Evolutionary conservation across 1,139 yeast species (phyloP).

Genomic region (Pichia sp.): DNA sequence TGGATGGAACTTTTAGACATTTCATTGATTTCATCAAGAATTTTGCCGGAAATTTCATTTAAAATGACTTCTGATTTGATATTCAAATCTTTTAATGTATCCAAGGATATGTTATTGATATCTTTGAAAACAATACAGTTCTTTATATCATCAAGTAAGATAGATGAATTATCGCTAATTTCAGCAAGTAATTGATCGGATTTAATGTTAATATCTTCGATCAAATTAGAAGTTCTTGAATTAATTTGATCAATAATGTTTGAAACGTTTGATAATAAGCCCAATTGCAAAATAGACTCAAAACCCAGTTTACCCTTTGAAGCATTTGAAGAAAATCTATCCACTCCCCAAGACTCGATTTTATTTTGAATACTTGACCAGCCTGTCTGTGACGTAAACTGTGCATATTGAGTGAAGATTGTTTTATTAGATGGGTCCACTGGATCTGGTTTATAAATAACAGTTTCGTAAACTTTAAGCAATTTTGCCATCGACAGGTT

Average conservation of each 20-base stretch:
- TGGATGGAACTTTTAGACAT: conserved; percentile 8
- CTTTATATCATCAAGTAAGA: conserved; percentile 19
- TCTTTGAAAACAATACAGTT: conserved; percentile 25
- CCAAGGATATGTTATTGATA: conserved; percentile 31
- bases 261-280: conserved; percentile 16
- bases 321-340: conserved; percentile 85
- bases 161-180: conserved; percentile 30
- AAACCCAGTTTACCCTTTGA: conserved; percentile 74
- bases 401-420: conserved; percentile 72
- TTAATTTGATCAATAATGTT: conserved; percentile 34
- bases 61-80: conserved; percentile 16
- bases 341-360: conserved; percentile 88
- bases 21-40: conserved; percentile 16
- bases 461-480: conserved; percentile 79
- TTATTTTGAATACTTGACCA: conserved; percentile 66
- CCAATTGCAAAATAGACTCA: conserved; percentile 56
- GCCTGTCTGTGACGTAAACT: conserved; percentile 77
- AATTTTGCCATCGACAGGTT: conserved; percentile 78
- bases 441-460: conserved; percentile 66
- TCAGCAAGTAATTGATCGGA: conserved; percentile 26
- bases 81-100: conserved; percentile 17
- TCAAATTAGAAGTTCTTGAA: conserved; percentile 23
- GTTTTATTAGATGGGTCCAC: conserved; percentile 47
- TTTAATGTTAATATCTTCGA: conserved; percentile 17
- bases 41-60: conserved; percentile 16